These are phyloP conservation scores for Agaricus subrufescens DNA, from an alignment of 768 basidiomycete genomes.

Conservation along the genomic window DNA sequence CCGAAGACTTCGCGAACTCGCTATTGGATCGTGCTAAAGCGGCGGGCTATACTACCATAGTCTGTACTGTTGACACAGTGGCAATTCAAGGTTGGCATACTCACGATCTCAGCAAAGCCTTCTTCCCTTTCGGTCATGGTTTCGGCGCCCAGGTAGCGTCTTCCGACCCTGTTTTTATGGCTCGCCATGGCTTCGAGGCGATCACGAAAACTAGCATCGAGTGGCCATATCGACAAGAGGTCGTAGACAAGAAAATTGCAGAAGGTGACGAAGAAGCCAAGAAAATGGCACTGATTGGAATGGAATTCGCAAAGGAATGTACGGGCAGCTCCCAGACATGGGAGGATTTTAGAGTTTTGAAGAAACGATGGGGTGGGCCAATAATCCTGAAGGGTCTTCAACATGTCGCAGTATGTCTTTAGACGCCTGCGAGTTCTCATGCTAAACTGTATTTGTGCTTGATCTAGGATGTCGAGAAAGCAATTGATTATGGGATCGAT, in stretches of 20 bases:
- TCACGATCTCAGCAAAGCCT: slow-evolving; percentile 61
- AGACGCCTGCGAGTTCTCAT: neutral
- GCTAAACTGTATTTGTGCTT: neutral
- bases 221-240: slow-evolving; percentile 58
- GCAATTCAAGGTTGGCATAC: slow-evolving; percentile 65
- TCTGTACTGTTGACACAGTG: slow-evolving; percentile 71
- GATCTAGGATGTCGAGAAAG: slow-evolving; percentile 59
- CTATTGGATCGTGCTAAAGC: slow-evolving; percentile 62
- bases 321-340: slow-evolving; percentile 55
- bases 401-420: slow-evolving; percentile 41
- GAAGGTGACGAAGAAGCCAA: slow-evolving; percentile 44
- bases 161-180: slow-evolving; percentile 81
- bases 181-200: slow-evolving; percentile 41
- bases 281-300: slow-evolving; percentile 43
- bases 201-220: slow-evolving; percentile 29
- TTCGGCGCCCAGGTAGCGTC: slow-evolving; percentile 64
- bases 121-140: slow-evolving; percentile 64
- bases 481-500: slow-evolving; percentile 57
- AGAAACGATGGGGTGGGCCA: slow-evolving; percentile 74
- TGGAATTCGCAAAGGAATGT: slow-evolving; percentile 57
- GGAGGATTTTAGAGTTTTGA: slow-evolving; percentile 66
- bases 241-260: slow-evolving; percentile 33
- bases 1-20: slow-evolving; percentile 57
- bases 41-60: slow-evolving; percentile 61
- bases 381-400: slow-evolving; percentile 81